Conservation (phyloP, 2,329 filamentous ascomycete genomes). For the Fonsecaea nubica region DNA sequence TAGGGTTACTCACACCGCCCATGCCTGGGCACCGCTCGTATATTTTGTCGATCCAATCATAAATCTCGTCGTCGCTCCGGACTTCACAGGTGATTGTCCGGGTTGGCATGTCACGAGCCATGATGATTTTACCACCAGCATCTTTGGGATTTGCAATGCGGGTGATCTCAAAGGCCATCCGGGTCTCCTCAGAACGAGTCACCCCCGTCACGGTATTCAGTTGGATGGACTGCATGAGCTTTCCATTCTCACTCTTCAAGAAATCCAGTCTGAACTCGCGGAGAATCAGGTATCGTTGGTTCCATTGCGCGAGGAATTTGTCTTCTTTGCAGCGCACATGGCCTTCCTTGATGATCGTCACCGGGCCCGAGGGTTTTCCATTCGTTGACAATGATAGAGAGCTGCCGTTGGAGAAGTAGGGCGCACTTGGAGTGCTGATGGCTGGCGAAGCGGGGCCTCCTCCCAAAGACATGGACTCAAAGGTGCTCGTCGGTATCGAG, state of each 20-base stretch:
- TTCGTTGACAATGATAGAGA: constrained; percentile 70
- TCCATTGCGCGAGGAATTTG: constrained; percentile 78
- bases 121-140: constrained; percentile 68
- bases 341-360: constrained; percentile 74
- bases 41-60: constrained; percentile 98
- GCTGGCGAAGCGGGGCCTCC: constrained; percentile 67
- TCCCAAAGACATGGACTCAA: constrained; percentile 68
- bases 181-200: constrained; percentile 86
- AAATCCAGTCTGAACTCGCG: constrained; percentile 94
- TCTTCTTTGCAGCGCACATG: constrained; percentile 76
- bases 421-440: constrained; percentile 66
- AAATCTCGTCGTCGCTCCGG: constrained; percentile 94
- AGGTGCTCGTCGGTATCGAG: constrained; percentile 77
- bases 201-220: constrained; percentile 90
- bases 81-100: constrained; percentile 90
- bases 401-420: constrained; percentile 73
- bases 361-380: constrained; percentile 65
- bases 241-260: constrained; percentile 86
- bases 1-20: constrained; percentile 97
- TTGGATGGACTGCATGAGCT: constrained; percentile 82
- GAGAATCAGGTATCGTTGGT: constrained; percentile 88
- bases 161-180: constrained; percentile 93
- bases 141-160: constrained; percentile 67
- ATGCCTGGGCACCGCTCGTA: constrained; percentile 96
- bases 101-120: constrained; percentile 78